A percentile compares a stretch with the other conserved stretches of the same genome.
phyloP scores from a whole-genome alignment of 2,329 filamentous ascomycete genomes.

The Taxawa tesnikishii region DNA sequence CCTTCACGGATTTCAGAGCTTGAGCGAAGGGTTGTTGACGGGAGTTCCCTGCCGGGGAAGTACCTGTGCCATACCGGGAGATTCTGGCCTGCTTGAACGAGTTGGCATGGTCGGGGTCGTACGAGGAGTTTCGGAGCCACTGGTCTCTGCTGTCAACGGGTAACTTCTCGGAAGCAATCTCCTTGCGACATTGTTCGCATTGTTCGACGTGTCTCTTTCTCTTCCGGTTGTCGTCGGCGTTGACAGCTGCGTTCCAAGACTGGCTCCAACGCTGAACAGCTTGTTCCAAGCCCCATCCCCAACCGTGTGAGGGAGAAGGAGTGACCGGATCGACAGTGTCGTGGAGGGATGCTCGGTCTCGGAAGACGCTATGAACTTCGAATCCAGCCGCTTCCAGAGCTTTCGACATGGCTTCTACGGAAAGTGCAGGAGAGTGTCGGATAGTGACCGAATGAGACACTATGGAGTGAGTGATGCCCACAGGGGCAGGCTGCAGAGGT shows the following conservation, averaged over 20 bases:
- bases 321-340: too few species aligned
- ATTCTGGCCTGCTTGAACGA: too few species aligned
- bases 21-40: background rate
- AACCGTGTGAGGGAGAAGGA: too few species aligned
- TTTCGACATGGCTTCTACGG: slow-evolving; percentile 26
- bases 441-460: slow-evolving; percentile 58
- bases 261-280: slow-evolving; percentile 10
- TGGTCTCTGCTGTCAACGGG: too few species aligned
- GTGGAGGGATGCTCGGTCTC: slow-evolving; percentile 7
- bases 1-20: too few species aligned
- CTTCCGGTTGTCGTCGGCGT: slow-evolving; percentile 4
- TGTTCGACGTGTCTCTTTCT: slow-evolving; percentile 7
- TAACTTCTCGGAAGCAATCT: background rate
- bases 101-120: too few species aligned
- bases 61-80: too few species aligned
- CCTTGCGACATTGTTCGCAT: slow-evolving; percentile 7
- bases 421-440: slow-evolving; percentile 34
- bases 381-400: slow-evolving; percentile 47
- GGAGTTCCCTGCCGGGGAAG: background rate
- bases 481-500: slow-evolving; percentile 33
- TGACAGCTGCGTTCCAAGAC: slow-evolving; percentile 2
- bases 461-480: slow-evolving; percentile 56
- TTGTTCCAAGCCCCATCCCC: slow-evolving; percentile 6
- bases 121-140: too few species aligned
- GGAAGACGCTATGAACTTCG: slow-evolving; percentile 41